Evolutionary conservation across 495 filamentous ascomycete species (phyloP).

Genomic region (Daldinia caldariorum): DNA sequence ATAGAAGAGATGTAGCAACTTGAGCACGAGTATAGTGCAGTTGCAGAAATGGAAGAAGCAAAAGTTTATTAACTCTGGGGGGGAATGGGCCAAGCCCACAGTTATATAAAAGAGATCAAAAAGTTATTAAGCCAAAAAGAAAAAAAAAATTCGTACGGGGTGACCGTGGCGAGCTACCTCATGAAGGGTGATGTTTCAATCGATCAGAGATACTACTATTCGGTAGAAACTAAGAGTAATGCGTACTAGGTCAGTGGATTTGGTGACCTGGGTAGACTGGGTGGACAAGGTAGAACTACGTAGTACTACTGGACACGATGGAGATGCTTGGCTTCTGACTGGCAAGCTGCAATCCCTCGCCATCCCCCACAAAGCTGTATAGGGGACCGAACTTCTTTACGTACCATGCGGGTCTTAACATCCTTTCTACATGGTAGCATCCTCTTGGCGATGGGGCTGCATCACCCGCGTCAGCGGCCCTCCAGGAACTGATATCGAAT

Average conservation of each 20-base stretch:
- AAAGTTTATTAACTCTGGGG: not conserved
- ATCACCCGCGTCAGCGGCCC: constrained; percentile 31
- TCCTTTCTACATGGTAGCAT: constrained; percentile 18
- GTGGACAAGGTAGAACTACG: constrained; percentile 11
- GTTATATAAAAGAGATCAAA: constrained; percentile 26
- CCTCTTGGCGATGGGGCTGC: constrained; percentile 42
- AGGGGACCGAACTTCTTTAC: constrained; percentile 37
- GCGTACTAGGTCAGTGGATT: constrained; percentile 1
- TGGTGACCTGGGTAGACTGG: constrained; percentile 2
- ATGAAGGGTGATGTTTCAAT: constrained; percentile 27
- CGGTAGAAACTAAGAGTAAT: constrained; percentile 7
- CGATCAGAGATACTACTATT: constrained; percentile 37
- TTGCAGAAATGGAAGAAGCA: constrained; percentile 13
- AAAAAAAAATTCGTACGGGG: constrained; percentile 30
- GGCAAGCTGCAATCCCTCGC: constrained; percentile 35
- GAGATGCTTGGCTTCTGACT: constrained; percentile 42
- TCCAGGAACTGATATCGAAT: not conserved
- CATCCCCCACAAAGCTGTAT: constrained; percentile 40
- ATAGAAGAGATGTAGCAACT: not conserved
- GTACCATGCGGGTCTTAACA: constrained; percentile 36
- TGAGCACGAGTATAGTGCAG: not conserved
- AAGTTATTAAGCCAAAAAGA: constrained; percentile 10
- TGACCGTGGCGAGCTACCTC: constrained; percentile 38
- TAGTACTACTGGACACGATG: constrained; percentile 38
- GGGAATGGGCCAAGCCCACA: constrained; percentile 24